Evolutionary conservation across 495 filamentous ascomycete genomes (phyloP).

Genomic region (Cryomyces minteri): DNA sequence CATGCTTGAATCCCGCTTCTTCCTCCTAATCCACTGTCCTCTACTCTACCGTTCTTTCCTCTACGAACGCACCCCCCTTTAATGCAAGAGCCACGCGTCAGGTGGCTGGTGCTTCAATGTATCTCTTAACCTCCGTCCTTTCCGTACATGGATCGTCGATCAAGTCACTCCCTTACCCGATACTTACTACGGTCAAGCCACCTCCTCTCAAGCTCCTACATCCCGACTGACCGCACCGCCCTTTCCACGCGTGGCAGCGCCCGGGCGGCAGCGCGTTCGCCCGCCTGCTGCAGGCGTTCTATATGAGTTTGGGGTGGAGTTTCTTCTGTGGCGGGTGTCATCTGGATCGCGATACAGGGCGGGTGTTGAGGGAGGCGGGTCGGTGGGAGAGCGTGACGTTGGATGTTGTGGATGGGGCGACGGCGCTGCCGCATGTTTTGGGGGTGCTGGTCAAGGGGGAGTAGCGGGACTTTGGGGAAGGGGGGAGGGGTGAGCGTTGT

Average conservation of each 20-base stretch:
- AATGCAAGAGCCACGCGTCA: no score
- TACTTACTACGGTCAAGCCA: no score
- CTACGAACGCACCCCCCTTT: no score
- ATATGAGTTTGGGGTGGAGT: slow-evolving; percentile 14
- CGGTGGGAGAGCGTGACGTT: slow-evolving; percentile 12
- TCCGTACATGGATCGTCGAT: no score
- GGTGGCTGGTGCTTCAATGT: no score
- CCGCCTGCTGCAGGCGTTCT: slow-evolving; percentile 10
- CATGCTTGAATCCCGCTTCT: no score
- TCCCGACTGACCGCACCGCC: no score
- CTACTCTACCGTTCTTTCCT: no score
- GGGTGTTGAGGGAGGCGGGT: slow-evolving; percentile 6
- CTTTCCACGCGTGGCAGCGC: slow-evolving; percentile 8
- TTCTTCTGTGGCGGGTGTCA: slow-evolving; percentile 19
- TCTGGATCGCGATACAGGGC: slow-evolving; percentile 14
- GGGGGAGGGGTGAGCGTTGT: not conserved
- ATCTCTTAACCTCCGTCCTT: no score
- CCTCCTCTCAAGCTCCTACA: no score
- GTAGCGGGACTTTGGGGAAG: not conserved
- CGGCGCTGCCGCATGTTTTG: slow-evolving; percentile 10
- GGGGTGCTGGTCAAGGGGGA: slow-evolving; percentile 11
- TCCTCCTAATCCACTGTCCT: no score
- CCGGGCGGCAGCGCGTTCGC: slow-evolving; percentile 8
- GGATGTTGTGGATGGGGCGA: slow-evolving; percentile 4
- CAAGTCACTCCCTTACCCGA: no score